Base-by-base conservation (phyloP, 208 protist genomes). In the Trypanosomatidae sp. region DNA sequence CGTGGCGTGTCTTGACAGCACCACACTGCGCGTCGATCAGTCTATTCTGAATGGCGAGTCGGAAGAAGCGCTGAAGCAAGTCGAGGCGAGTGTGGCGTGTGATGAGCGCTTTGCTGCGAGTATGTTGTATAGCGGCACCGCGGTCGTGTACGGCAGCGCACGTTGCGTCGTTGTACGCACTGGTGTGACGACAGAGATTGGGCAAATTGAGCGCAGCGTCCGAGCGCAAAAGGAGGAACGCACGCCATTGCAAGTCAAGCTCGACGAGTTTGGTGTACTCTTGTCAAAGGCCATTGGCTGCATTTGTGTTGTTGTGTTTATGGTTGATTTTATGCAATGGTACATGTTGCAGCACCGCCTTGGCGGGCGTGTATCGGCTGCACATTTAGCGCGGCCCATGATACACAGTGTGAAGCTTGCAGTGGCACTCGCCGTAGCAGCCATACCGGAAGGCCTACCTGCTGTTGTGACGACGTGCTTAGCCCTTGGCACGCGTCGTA, bases 391-490 rank as follows among this genome's bases (percentile, higher is more conserved):
- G n/a, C n/a, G n/a, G 47, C 66, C 81, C 1, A 60, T 48, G 1
- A 56, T 92, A 4, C 81, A 89, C 51, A 97, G 87, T 57, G 80
- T 99, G 27, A 98, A 97, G 48, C 94, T 98, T 32, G 96, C 95
- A 15, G 94, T 99, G 6, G 84, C 92, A 5, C 71, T 99, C 8
- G 96, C 93, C 16, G 97, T 99, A 1, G 97, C 97, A 13, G 96
- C 96, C 25, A 99, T 99, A 45, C 98, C 98, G 13, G 97, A 99
- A 67, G 97, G 97, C 26, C 82, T 99, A 5, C 95, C 96, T 6
- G 91, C 94, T 16, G 91, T 97, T 6, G 88, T 98, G 11, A 98
- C 96, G 1, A 96, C 89, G 0, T 97, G 91, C 53, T 71, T 99
- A 3, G 92, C 96, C 2, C 85, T 99, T 23, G 95, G 93, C 6